Base-by-base conservation (phyloP, 106 monocot species). In the Posidonia australis region DNA sequence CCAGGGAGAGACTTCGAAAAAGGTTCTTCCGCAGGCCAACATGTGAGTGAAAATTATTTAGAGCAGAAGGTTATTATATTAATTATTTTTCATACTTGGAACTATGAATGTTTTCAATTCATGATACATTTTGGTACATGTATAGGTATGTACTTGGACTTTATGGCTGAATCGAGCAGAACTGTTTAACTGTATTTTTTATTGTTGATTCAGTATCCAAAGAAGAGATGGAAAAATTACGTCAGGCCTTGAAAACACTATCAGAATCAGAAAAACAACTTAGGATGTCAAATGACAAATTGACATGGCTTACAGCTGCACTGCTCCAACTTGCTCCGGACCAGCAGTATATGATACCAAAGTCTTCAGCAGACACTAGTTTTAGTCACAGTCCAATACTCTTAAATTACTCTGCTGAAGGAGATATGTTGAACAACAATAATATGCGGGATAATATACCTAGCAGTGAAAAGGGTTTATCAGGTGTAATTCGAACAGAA, bases 271-370 rank as follows among this genome's bases (percentile, higher is more conserved):
- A 96, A 65, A 90, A 90, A 47, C 90, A 90, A 62, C 70, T 96
- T 56, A 80, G 87, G 69, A 23, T 75, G 52, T 90, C 96, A 17
- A 87, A 81, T 79, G 96, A 96, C 66, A 90, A 96, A 73, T 69
- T 82, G 74, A 96, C 96, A 41, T 96, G 96, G 96, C 82, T 96
- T 44, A 96, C 90, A 18, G 90, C 96, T 71, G 82, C 96, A 49
- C 68, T 96, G 7, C 87, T 96, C 75, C 96, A 96, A 71, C 84
- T 96, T 77, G 87, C 87, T 75, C 87, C 96, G 19, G 87, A 90
- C 51, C 81, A 86, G 28, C 84, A 78, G 63, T 82, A 90, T 60
- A 70, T 78, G 46, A 42, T 80, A 46, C 86, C 82, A 51, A 72
- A 60, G 73, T 84, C 78, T 22, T 70, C 84, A 13, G 23, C 63